Conservation (phyloP, 805 yeast genomes). For the Nakazawaea wickerhamii region DNA sequence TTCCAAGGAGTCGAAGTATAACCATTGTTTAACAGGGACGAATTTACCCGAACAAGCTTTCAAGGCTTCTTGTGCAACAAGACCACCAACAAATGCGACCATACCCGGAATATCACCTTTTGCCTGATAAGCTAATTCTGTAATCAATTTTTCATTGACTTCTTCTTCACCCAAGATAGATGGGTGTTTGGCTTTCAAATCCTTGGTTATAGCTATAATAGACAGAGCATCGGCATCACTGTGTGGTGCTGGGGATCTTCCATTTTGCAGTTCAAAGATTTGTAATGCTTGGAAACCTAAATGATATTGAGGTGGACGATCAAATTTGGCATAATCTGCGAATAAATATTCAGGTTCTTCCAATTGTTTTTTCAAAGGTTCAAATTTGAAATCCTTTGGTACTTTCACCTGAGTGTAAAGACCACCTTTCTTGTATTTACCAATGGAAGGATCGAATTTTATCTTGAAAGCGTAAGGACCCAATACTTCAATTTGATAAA, state of each 20-base stretch:
- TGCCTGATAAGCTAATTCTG: slow-evolving; percentile 76
- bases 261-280: slow-evolving; percentile 60
- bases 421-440: slow-evolving; percentile 77
- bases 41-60: slow-evolving; percentile 95
- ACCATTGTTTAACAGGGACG: slow-evolving; percentile 85
- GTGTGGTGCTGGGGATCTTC: slow-evolving; percentile 71
- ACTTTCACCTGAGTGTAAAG: slow-evolving; percentile 87
- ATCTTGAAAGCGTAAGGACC: slow-evolving; percentile 95
- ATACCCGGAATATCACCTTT: slow-evolving; percentile 89
- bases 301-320: slow-evolving; percentile 86
- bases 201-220: slow-evolving; percentile 51
- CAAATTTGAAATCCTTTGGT: slow-evolving; percentile 60
- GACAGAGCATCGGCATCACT: slow-evolving; percentile 71
- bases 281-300: slow-evolving; percentile 88
- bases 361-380: slow-evolving; percentile 60
- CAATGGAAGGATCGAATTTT: slow-evolving; percentile 48
- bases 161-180: slow-evolving; percentile 51
- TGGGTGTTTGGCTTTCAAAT: slow-evolving; percentile 53
- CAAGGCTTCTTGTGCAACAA: slow-evolving; percentile 93
- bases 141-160: slow-evolving; percentile 60
- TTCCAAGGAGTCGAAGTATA: slow-evolving; percentile 92
- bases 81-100: slow-evolving; percentile 87
- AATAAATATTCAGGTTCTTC: slow-evolving; percentile 69
- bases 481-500: slow-evolving; percentile 72
- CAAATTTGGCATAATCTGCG: slow-evolving; percentile 92